Evolutionary conservation across 257 asterid genomes (phyloP).

Genomic region (Nicotiana noctiflora): DNA sequence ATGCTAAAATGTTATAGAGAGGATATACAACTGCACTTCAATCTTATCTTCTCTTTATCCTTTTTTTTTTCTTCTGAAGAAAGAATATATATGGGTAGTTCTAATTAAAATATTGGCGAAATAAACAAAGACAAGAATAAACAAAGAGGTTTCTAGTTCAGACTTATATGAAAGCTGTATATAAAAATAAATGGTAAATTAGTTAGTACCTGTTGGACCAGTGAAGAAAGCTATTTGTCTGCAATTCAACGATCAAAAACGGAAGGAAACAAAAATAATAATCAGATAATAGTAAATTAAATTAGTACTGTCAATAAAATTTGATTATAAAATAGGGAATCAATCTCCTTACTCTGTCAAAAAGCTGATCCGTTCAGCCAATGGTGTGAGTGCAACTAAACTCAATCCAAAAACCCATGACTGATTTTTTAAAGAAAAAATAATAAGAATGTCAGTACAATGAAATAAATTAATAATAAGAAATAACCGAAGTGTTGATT

Average conservation of each 20-base stretch:
- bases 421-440: conserved; percentile 22
- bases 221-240: conserved; percentile 87
- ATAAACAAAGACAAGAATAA: too few species aligned
- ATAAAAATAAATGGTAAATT: neutral
- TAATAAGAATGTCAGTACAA: neutral
- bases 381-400: conserved; percentile 79
- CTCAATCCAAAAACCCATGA: conserved; percentile 90
- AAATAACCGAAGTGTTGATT: neutral
- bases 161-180: neutral
- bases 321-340: neutral
- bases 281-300: neutral
- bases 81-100: neutral
- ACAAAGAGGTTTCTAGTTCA: too few species aligned
- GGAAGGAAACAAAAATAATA: neutral
- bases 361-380: conserved; percentile 85
- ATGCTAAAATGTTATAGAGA: neutral
- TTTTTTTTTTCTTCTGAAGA: neutral
- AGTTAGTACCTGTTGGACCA: conserved; percentile 75
- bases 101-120: neutral
- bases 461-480: neutral
- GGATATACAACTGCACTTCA: neutral
- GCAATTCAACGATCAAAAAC: conserved; percentile 19
- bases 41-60: neutral
- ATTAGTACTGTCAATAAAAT: neutral
- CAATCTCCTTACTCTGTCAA: conserved; percentile 68